Evolutionary conservation across 2,329 filamentous ascomycete species (phyloP), one percentile per base, ranked within the genome.

Genomic region (Cladosporium sp.): DNA sequence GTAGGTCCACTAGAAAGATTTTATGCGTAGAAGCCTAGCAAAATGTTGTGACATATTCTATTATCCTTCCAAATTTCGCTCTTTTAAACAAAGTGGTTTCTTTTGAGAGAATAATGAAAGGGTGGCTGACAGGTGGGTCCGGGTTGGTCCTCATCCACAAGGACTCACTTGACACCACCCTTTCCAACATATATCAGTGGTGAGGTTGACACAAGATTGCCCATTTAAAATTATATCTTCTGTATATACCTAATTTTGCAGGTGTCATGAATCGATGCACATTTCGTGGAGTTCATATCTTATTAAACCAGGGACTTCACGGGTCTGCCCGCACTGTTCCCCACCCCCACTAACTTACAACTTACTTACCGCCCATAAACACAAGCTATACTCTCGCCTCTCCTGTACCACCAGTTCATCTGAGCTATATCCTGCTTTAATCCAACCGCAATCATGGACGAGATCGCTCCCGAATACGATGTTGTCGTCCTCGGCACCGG

Each of bases 391-490:
- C 10, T 57, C 30, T 48, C 39, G 26, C 46, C 57, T 59, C 36
- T 59, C 57, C 62, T 64, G 58, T 58, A 49, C 54, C 46, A 34
- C 36, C 25, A 26, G 28, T 46, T 65, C 58, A 32, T 51, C 56
- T 39, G 53, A 58, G 53, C 53, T 64, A 13, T 39, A 21, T 51
- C 53, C 21, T 62, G 51, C 26, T 54, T 32, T 2, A 57, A 34
- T n/a, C 56, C n/a, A 23, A 59, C 67, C 69, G 67, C 70, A 81
- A 86, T 69, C 82, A 98, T 98, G 95, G 95, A 98, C 79, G 95
- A 98, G 82, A 97, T 99, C 78, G 92, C 93, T 73, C 91, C 92
- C 78, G 93, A 97, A 82, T 99, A 99, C 87, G 95, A 99, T 87
- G 92, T 97, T 81, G 89, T 99, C 79, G 95, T 99, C 79, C 88